Base-by-base conservation (phyloP, 805 yeast species). In the Teunomyces aglyptinius region DNA sequence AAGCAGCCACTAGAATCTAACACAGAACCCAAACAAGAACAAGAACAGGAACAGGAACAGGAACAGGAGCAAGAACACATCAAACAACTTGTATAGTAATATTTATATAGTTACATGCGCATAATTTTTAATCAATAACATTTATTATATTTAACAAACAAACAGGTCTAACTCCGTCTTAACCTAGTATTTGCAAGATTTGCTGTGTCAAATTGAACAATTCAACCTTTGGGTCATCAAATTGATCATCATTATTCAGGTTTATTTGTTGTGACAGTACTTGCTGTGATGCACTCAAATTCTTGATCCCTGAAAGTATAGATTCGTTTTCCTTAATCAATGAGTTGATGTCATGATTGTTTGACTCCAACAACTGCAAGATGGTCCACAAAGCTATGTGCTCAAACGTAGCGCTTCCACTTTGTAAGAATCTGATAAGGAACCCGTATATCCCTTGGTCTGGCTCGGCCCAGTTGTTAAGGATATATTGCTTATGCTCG, bases 321-420 rank as follows among this genome's bases (percentile, higher is more conserved):
- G 78, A 71, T 43, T 72, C 75, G 55, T 81, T 80, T 39, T 71
- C 78, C 57, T 80, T 81, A 35, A 82, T 80, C 56, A 80, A 67
- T 13, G 75, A 59, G 52, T 75, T 77, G 58, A 86, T 73, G 60
- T 83, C 83, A 44, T 67, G 65, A 60, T 90, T 87, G 57, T 86
- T 88, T 50, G 96, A 83, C 67, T 94, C 99, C 54, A 94, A 78
- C 53, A 94, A 77, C 69, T 94, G 99, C 56, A 92, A 76, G 55
- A 91, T 85, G 38, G 97, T 92, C 99, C 99, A 94, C 50, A 91
- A 79, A 1, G 98, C 97, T 68, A 94, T 94, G 65, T 94, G 99
- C 69, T 94, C 98, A 67, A 94, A 94, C 0, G 98, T 94, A 11
- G 96, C 86, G 64, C 91, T 94, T 34, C 85, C 85, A 59, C 89